phyloP scores from a whole-genome alignment of 176 grass and related monocot genomes.

The Avena sativa region DNA sequence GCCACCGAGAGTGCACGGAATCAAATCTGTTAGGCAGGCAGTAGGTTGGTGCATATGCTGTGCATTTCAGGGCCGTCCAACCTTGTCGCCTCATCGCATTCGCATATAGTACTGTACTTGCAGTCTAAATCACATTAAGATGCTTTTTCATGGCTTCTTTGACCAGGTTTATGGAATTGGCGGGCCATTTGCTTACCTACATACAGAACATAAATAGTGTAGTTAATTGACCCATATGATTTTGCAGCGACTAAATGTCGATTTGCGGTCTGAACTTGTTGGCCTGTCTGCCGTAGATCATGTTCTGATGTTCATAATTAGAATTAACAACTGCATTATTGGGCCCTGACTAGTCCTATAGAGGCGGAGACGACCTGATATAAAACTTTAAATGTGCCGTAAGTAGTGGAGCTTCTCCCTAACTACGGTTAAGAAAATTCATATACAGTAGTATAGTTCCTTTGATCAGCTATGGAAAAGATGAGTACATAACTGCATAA shows the following conservation, averaged over 20 bases:
- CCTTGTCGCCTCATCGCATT: constrained; percentile 12
- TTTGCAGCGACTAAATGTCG: neutral
- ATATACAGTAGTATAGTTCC: neutral
- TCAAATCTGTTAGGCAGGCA: constrained; percentile 47
- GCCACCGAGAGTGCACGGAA: constrained; percentile 52
- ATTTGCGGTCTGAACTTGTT: neutral
- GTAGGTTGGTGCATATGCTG: neutral
- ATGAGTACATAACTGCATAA: neutral
- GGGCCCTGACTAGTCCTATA: neutral
- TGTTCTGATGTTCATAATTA: neutral
- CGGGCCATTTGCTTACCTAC: neutral
- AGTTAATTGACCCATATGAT: neutral
- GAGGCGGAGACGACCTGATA: neutral
- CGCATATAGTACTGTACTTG: neutral
- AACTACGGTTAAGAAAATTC: neutral
- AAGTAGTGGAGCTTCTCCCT: neutral
- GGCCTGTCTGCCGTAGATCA: neutral
- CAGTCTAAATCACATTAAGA: neutral
- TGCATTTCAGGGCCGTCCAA: constrained; percentile 50
- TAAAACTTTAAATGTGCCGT: neutral
- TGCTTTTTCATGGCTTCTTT: neutral
- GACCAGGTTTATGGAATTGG: constrained; percentile 30
- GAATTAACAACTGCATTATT: constrained; percentile 38
- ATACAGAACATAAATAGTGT: neutral
- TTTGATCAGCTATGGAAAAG: neutral